Percentiles rank a stretch among this genome's conserved stretches.
These are phyloP conservation scores for Flaveria ramosissima DNA, from an alignment of 129 eudicot genomes.

Conservation along the genomic window DNA sequence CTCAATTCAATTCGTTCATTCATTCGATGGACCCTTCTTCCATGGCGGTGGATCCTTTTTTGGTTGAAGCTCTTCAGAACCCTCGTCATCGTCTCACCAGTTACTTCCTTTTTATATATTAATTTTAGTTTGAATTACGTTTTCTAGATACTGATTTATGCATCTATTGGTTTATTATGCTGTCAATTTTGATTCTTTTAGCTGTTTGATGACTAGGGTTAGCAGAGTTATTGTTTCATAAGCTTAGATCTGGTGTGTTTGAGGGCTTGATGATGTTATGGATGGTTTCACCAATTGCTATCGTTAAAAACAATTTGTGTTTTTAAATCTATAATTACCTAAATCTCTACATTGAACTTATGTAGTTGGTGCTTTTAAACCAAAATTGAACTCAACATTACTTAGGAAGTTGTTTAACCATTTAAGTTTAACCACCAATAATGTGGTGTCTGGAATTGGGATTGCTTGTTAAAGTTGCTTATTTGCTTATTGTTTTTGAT, in stretches of 20 bases:
- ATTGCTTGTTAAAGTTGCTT: neutral
- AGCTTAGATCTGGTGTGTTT: slow-evolving; percentile 31
- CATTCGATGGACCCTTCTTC: slow-evolving; percentile 14
- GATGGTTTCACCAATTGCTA: neutral
- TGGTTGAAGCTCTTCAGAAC: slow-evolving; percentile 93
- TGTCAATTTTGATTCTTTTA: neutral
- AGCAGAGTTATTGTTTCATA: neutral
- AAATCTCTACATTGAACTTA: neutral
- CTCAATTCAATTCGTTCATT: neutral
- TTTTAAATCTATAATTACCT: neutral
- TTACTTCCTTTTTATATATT: slow-evolving; percentile 39
- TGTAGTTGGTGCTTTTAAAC: neutral
- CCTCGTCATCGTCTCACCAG: slow-evolving; percentile 95
- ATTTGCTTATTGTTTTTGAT: neutral
- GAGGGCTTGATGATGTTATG: neutral
- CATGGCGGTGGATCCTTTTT: slow-evolving; percentile 75
- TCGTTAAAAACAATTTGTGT: neutral
- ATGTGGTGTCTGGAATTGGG: neutral
- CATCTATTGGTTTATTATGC: neutral
- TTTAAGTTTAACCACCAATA: too few species aligned
- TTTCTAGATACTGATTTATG: neutral
- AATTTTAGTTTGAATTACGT: slow-evolving; percentile 15
- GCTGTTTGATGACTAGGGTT: slow-evolving; percentile 19
- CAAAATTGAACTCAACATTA: neutral
- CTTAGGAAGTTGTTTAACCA: too few species aligned